Conservation (phyloP, 2,329 filamentous ascomycete species). For the Phyllosticta ampelicida region DNA sequence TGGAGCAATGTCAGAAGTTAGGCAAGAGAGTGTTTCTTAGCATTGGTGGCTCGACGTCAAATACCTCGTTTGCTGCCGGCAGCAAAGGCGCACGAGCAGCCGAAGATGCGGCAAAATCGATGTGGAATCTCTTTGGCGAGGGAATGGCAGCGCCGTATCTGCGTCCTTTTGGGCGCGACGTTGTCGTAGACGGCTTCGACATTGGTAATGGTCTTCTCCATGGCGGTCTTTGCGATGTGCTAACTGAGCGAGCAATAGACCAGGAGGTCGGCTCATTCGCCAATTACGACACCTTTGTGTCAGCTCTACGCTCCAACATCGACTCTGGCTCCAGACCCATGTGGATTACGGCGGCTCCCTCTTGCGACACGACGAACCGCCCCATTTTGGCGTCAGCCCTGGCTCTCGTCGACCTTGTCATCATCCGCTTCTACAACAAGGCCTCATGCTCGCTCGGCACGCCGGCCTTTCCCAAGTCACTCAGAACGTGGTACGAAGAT, state of each 20-base stretch:
- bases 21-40: conserved; percentile 5
- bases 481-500: neutral
- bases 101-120: neutral
- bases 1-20: neutral
- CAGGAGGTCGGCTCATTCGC: conserved; percentile 5
- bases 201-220: neutral
- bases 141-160: neutral
- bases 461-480: neutral
- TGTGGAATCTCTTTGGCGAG: conserved; percentile 5
- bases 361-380: neutral
- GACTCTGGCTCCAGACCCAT: conserved; percentile 4
- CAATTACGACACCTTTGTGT: conserved; percentile 5
- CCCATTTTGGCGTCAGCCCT: neutral
- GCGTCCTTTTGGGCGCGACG: neutral
- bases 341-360: conserved; percentile 4
- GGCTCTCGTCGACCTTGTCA: conserved; percentile 5
- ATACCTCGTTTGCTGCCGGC: conserved; percentile 1
- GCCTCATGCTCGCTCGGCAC: conserved; percentile 5
- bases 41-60: conserved; percentile 4
- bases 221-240: neutral
- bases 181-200: conserved; percentile 6
- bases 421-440: conserved; percentile 9
- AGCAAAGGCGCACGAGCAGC: neutral
- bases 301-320: neutral
- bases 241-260: neutral